Evolutionary conservation across 768 basidiomycete genomes (phyloP).

Genomic region (Pisolithus orientalis): DNA sequence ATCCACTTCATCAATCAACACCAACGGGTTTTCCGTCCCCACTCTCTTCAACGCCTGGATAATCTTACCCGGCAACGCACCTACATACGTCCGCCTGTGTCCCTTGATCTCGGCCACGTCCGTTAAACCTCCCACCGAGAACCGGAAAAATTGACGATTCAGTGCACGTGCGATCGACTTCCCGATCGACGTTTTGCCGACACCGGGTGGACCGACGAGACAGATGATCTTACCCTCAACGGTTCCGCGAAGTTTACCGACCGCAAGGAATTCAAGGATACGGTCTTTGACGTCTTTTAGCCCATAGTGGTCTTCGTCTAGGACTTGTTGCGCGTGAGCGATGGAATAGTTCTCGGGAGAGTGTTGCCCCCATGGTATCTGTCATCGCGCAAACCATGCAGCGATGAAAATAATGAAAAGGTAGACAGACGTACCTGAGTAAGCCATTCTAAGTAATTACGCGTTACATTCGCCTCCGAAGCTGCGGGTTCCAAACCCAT

Average conservation of each 20-base stretch:
- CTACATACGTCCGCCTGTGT: slow-evolving; percentile 94
- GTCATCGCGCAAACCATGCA: slow-evolving; percentile 5
- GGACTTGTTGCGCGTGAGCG: slow-evolving; percentile 67
- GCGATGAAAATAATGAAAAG: not conserved
- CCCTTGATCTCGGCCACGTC: slow-evolving; percentile 99
- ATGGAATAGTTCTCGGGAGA: slow-evolving; percentile 92
- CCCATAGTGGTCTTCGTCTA: slow-evolving; percentile 96
- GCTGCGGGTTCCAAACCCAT: slow-evolving; percentile 86
- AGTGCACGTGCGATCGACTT: slow-evolving; percentile 92
- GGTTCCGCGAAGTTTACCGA: slow-evolving; percentile 89
- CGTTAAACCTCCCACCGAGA: slow-evolving; percentile 93
- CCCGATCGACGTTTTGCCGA: slow-evolving; percentile 95
- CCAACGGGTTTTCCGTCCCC: slow-evolving; percentile 89
- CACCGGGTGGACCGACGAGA: slow-evolving; percentile 93
- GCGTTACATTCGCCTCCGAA: slow-evolving; percentile 87
- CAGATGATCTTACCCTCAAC: slow-evolving; percentile 98
- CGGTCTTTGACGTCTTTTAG: slow-evolving; percentile 88
- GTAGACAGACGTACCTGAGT: slow-evolving; percentile 51
- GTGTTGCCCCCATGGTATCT: slow-evolving; percentile 97
- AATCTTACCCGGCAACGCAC: slow-evolving; percentile 90
- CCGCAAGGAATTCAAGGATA: slow-evolving; percentile 93
- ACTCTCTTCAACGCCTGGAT: slow-evolving; percentile 92
- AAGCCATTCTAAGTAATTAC: slow-evolving; percentile 93
- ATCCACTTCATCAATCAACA: slow-evolving; percentile 93
- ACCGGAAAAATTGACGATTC: slow-evolving; percentile 89